phyloP scores from a whole-genome alignment of 139 green algal species.

The Tetradesmus lagerheimii region DNA sequence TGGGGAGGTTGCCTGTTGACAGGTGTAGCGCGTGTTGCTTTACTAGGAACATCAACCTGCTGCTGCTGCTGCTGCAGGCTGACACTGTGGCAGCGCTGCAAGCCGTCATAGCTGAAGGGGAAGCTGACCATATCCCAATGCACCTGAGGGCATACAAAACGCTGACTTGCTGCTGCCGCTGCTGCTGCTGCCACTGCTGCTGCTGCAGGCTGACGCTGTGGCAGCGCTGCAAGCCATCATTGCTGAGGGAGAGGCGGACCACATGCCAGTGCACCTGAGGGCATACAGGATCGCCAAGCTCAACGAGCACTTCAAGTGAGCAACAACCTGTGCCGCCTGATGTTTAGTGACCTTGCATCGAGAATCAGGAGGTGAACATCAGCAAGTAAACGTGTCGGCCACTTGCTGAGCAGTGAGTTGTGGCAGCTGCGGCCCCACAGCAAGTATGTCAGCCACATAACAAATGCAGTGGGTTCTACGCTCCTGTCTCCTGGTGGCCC shows the following conservation, averaged over 20 bases:
- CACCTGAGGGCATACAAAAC: neutral
- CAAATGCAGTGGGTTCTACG: too few species aligned
- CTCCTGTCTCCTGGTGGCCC: too few species aligned
- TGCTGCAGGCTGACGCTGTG: neutral
- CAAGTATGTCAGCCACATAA: too few species aligned
- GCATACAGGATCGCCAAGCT: slow-evolving; percentile 11
- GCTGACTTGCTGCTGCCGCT: neutral
- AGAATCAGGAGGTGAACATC: too few species aligned
- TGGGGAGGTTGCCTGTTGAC: too few species aligned
- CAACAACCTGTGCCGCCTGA: too few species aligned
- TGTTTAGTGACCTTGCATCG: too few species aligned
- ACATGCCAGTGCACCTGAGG: neutral
- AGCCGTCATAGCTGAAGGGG: neutral
- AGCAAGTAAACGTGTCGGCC: too few species aligned
- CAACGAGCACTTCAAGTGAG: neutral
- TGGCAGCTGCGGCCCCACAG: too few species aligned
- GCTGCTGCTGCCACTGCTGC: neutral
- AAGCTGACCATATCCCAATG: neutral
- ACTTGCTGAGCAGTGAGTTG: too few species aligned
- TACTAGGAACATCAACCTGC: too few species aligned
- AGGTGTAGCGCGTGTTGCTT: too few species aligned
- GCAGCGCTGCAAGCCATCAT: neutral
- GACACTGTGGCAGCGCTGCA: neutral
- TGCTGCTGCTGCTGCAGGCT: neutral
- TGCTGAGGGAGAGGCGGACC: slow-evolving; percentile 19